Percentiles rank a stretch among this genome's conserved stretches.
These are phyloP conservation scores for Ophiosphaerella narmari DNA, from an alignment of 2,329 filamentous ascomycete species.

Conservation along the genomic window DNA sequence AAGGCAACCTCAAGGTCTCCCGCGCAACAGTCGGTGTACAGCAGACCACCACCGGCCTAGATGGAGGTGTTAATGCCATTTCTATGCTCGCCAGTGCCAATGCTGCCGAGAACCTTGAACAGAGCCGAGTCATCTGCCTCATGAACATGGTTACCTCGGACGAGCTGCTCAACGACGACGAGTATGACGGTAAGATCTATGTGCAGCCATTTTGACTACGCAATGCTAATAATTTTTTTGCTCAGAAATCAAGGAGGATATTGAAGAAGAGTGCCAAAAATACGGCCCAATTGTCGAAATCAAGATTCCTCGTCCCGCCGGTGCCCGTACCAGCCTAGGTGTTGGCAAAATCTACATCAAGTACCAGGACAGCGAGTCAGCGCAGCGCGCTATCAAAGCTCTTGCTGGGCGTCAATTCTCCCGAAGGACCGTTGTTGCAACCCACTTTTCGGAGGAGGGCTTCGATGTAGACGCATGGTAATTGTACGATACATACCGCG, in stretches of 20 bases:
- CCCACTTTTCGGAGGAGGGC: slow-evolving; percentile 97
- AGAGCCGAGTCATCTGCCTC: slow-evolving; percentile 83
- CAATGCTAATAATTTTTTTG: slow-evolving; percentile 5
- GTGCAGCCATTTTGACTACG: neutral
- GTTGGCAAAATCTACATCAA: slow-evolving; percentile 99
- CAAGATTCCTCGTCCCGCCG: slow-evolving; percentile 87
- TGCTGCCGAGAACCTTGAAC: slow-evolving; percentile 71
- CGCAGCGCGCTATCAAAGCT: slow-evolving; percentile 83
- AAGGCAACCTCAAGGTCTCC: slow-evolving; percentile 80
- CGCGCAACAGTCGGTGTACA: slow-evolving; percentile 92
- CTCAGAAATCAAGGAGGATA: slow-evolving; percentile 93
- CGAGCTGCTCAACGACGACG: slow-evolving; percentile 89
- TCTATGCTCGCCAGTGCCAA: slow-evolving; percentile 94
- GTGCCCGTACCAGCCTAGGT: slow-evolving; percentile 81
- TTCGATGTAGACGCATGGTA: slow-evolving; percentile 93
- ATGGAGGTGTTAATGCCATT: slow-evolving; percentile 97
- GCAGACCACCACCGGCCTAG: slow-evolving; percentile 85
- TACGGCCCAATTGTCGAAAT: slow-evolving; percentile 84
- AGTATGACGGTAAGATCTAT: slow-evolving; percentile 78
- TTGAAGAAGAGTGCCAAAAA: slow-evolving; percentile 90
- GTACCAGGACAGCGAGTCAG: slow-evolving; percentile 76
- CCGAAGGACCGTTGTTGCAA: slow-evolving; percentile 93
- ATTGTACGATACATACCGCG: neutral
- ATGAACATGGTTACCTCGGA: slow-evolving; percentile 99
- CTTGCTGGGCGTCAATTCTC: slow-evolving; percentile 95